Evolutionary conservation across 2,329 filamentous ascomycete species (phyloP), one percentile per base, ranked within the genome.

Genomic region (Dactylellina haptotyla): DNA sequence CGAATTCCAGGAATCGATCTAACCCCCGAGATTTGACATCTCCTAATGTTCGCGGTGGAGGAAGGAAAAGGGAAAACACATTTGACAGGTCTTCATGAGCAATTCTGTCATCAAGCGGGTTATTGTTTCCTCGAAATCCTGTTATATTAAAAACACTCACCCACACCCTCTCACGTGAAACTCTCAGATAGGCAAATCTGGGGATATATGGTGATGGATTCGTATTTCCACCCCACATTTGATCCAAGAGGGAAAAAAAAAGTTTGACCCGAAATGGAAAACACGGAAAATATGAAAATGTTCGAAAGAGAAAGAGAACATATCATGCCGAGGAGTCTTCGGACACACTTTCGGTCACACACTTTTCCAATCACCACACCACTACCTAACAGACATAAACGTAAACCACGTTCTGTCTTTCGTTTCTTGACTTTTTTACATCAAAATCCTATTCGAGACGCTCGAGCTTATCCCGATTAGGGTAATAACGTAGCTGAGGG

Each of bases 81-180:
- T 53, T 43, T 57, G 34, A 41, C 34, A 28, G 5, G 37, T 57
- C 30, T 25, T 20, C 25, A 18, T 30, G 25, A 53, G n/a, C n/a
- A 53, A 18, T 43, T 10, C 39, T 43, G 6, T 34, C 32, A 34
- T 53, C 43, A 20, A 3, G 43, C n/a, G n/a, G 39, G 8, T 20
- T 50, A 8, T 30, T 14, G 9, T 50, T 12, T n/a, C 8, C 20
- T 28, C 14, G 23, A 28, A 51, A 18, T 48, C 20, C 43, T n/a
- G 20, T 25, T 5, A 48, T 26, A 53, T 53, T 53, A 53, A 20
- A 45, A 9, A 23, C 50, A 58, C 23, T 58, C n/a, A 48, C 39
- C 4, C 50, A 57, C 63, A 61, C 46, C 61, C 62, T 64, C 69
- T 73, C 69, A 73, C 69, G 61, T 73, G 69, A 73, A 73, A 73